A percentile compares a stretch with the other conserved stretches of the same genome.
Conservation (phyloP, 2,329 filamentous ascomycete species). For the Talaromyces verruculosus region DNA sequence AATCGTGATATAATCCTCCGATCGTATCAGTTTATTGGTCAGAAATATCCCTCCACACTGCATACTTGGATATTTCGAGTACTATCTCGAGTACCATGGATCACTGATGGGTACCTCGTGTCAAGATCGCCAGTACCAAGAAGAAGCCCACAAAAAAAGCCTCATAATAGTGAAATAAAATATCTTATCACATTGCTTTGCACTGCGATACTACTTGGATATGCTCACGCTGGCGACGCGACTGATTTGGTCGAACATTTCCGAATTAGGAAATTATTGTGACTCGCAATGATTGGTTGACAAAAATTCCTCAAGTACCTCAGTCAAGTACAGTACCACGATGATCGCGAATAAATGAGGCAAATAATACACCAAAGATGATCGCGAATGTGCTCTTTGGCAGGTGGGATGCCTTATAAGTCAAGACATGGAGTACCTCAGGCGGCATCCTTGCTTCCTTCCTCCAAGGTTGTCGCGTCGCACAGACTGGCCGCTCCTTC, state of each 20-base stretch:
- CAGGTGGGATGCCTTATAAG: neutral
- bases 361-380: neutral
- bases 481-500: neutral
- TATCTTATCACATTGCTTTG: neutral
- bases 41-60: neutral
- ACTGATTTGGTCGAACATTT: constrained; percentile 6
- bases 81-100: neutral
- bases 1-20: neutral
- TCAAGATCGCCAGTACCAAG: constrained; percentile 1
- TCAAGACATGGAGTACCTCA: neutral
- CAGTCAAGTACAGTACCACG: neutral
- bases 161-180: neutral
- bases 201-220: neutral
- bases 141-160: neutral
- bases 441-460: neutral
- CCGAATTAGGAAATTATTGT: neutral
- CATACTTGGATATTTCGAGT: neutral
- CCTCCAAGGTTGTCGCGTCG: neutral
- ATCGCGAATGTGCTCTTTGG: neutral
- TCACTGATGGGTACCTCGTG: neutral
- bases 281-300: neutral
- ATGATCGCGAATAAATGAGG: neutral
- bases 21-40: neutral
- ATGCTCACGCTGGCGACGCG: neutral
- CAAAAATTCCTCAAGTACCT: constrained; percentile 8